Base-by-base conservation (phyloP, 1,139 yeast genomes). In the Pichia sp. region DNA sequence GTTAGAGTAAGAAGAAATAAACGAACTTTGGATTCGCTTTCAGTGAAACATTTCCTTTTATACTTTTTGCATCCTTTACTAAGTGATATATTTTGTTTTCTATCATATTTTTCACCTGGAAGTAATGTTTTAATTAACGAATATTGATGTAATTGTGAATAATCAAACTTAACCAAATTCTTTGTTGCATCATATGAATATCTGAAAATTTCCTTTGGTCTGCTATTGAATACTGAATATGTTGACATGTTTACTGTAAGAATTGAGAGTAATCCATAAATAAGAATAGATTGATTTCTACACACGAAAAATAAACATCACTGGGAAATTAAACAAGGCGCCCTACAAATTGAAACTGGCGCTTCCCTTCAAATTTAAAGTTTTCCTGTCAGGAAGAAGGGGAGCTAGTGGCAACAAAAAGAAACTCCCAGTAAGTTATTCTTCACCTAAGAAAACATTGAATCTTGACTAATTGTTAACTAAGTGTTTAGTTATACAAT, bases 1-100 rank as follows among this genome's bases (percentile, higher is more conserved):
- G 47, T 22, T 6, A 52, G 9, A 2, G 52, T 45, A n/a, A 48
- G 42, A 7, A 52, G 40, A 7, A 55, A 34, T 16, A 42, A 16
- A 2, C 32, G 12, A 1, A 51, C 42, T 34, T 46, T 48, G 5
- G 56, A 52, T 24, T 47, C 47, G 3, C 36, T 25, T n/a, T 16
- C 24, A 3, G 18, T 30, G 12, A 26, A 48, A 0, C 18, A 12
- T 16, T 30, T 32, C 7, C 36, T 34, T 13, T 34, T 40, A 24
- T 41, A 39, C 5, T 22, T 3, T 6, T 24, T 24, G 13, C 16
- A 12, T 7, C 46, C 40, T 3, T 15, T 13, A 7, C 16, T 36
- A 20, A 46, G 24, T 18, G 40, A 40, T 13, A 22, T 26, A 15
- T 18, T 7, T 11, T 5, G 9, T 5, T 6, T 4, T 7, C 15